Conservation (phyloP, 164 flowering plant species). For the Nymphaea colorata region DNA sequence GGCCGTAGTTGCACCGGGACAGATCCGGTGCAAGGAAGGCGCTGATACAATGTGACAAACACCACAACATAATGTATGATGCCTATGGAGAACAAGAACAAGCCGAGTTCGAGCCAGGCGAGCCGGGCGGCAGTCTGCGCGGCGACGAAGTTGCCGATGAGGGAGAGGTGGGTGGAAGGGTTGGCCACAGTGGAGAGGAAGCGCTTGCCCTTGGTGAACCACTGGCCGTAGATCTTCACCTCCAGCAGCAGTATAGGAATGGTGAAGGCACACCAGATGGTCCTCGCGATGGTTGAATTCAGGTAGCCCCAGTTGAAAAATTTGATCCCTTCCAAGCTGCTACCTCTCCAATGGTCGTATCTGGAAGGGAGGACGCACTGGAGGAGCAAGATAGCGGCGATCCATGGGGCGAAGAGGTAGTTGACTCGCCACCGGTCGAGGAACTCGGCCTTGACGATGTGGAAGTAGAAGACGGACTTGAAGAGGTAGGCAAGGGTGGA, state of each 20-base stretch:
- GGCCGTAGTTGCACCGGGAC: slow-evolving; percentile 15
- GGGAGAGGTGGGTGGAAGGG: slow-evolving; percentile 21
- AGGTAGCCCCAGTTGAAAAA: slow-evolving; percentile 3
- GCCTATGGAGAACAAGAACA: slow-evolving; percentile 22
- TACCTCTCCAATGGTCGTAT: not conserved
- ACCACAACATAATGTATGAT: slow-evolving; percentile 20
- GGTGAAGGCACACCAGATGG: slow-evolving; percentile 14
- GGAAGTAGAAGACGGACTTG: slow-evolving; percentile 14
- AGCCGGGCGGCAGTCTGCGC: slow-evolving; percentile 16
- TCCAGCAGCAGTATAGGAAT: slow-evolving; percentile 16
- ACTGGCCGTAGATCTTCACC: slow-evolving; percentile 23
- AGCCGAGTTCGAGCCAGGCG: slow-evolving; percentile 22
- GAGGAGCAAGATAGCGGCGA: slow-evolving; percentile 18
- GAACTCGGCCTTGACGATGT: slow-evolving; percentile 17
- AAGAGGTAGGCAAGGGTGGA: slow-evolving; percentile 18
- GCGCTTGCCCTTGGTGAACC: slow-evolving; percentile 23
- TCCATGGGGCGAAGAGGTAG: slow-evolving; percentile 22
- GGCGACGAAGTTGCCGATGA: slow-evolving; percentile 19
- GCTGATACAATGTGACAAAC: slow-evolving; percentile 22
- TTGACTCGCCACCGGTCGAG: slow-evolving; percentile 17
- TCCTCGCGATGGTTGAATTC: slow-evolving; percentile 1
- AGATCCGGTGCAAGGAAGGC: slow-evolving; percentile 9
- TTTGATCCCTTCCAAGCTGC: not conserved
- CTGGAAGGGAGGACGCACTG: slow-evolving; percentile 11
- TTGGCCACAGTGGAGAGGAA: slow-evolving; percentile 20